Conservation (phyloP, 2,329 filamentous ascomycete genomes). For the Talaromyces sp. region DNA sequence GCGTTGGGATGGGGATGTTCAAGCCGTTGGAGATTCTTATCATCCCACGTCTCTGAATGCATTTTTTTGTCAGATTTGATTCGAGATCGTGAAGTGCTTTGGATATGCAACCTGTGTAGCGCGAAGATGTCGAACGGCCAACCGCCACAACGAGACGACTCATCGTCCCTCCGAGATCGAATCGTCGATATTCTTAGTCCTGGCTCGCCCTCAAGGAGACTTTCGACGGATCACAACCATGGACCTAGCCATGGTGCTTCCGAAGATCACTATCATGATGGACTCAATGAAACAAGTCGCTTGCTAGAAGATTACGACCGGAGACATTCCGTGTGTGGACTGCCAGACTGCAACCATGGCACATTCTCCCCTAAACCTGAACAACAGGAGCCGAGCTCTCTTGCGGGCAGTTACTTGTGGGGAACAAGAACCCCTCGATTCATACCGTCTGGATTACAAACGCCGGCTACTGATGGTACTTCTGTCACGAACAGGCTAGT, state of each 20-base stretch:
- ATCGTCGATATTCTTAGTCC: slow-evolving; percentile 32
- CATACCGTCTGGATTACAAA: slow-evolving; percentile 20
- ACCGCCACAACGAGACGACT: slow-evolving; percentile 8
- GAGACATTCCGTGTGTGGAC: slow-evolving; percentile 35
- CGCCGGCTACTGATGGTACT: slow-evolving; percentile 60
- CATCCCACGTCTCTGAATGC: neutral
- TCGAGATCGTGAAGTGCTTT: neutral
- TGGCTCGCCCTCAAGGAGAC: slow-evolving; percentile 13
- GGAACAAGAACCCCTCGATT: slow-evolving; percentile 21
- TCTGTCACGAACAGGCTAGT: slow-evolving; percentile 70
- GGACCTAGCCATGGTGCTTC: neutral
- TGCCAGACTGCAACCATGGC: slow-evolving; percentile 63
- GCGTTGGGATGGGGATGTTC: neutral
- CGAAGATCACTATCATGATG: neutral
- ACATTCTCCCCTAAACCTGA: slow-evolving; percentile 70
- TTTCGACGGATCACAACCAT: slow-evolving; percentile 15
- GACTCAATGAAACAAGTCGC: slow-evolving; percentile 30
- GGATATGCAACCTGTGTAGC: slow-evolving; percentile 8
- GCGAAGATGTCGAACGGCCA: slow-evolving; percentile 10
- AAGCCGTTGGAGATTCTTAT: slow-evolving; percentile 3
- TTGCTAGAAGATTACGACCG: slow-evolving; percentile 41
- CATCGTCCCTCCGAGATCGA: slow-evolving; percentile 25
- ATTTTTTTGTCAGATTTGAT: too few relatives aligned
- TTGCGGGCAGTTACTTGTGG: slow-evolving; percentile 23
- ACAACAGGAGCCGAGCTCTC: slow-evolving; percentile 37